Conservation (phyloP, 2,329 filamentous ascomycete species). For the Claviceps sorghi region DNA sequence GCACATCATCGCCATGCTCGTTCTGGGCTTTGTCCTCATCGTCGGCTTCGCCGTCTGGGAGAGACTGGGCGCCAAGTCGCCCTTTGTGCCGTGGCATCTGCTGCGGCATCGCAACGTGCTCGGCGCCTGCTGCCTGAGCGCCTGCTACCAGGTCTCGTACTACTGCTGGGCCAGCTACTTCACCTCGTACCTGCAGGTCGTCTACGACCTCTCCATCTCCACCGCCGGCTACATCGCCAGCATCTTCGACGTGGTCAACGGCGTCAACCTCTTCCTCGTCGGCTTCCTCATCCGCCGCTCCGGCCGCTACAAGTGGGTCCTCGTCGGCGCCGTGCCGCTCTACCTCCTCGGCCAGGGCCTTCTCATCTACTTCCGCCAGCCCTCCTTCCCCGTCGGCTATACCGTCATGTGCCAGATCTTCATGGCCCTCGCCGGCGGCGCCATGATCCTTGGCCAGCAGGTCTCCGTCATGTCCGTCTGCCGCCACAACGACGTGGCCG, state of each 20-base stretch:
- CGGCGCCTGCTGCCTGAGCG: slow-evolving; percentile 31
- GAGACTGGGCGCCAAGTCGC: slow-evolving; percentile 37
- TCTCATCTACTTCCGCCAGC: slow-evolving; percentile 21
- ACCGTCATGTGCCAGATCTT: slow-evolving; percentile 40
- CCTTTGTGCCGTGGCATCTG: slow-evolving; percentile 40
- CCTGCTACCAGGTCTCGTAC: slow-evolving; percentile 33
- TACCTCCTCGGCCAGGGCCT: slow-evolving; percentile 37
- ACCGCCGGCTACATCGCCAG: slow-evolving; percentile 32
- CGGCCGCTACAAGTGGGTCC: slow-evolving; percentile 34
- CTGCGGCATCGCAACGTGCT: slow-evolving; percentile 37
- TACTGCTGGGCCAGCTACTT: slow-evolving; percentile 41
- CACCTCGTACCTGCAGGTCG: slow-evolving; percentile 40
- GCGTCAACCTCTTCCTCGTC: slow-evolving; percentile 33
- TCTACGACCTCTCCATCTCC: slow-evolving; percentile 27
- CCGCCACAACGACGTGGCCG: slow-evolving; percentile 38
- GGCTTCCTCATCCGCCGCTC: slow-evolving; percentile 31
- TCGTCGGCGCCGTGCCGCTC: slow-evolving; percentile 30
- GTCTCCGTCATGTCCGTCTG: slow-evolving; percentile 43
- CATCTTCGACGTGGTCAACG: slow-evolving; percentile 36
- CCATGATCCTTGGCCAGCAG: slow-evolving; percentile 39
- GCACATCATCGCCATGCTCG: slow-evolving; percentile 45
- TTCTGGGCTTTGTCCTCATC: slow-evolving; percentile 45
- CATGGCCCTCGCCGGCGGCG: slow-evolving; percentile 36
- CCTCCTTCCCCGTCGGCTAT: slow-evolving; percentile 28
- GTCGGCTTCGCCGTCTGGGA: slow-evolving; percentile 43